Conservation (phyloP, 768 basidiomycete species). For the Lyophyllum shimeji region DNA sequence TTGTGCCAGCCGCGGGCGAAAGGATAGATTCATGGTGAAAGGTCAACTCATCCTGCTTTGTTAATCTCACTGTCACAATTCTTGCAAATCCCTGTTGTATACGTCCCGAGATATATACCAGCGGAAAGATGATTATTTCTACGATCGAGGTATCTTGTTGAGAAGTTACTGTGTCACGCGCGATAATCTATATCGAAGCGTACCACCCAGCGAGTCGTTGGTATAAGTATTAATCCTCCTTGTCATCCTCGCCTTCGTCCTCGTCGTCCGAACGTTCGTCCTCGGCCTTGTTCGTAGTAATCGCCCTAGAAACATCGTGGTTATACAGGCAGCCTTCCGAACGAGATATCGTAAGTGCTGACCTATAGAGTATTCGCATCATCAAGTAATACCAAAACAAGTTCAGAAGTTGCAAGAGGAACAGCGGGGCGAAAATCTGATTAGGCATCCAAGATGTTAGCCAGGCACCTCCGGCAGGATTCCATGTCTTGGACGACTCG, state of each 20-base stretch:
- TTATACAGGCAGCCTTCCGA: neutral
- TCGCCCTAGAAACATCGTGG: conserved; percentile 41
- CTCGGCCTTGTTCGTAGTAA: conserved; percentile 43
- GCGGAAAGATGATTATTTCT: neutral
- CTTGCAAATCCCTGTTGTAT: neutral
- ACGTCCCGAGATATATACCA: neutral
- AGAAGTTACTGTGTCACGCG: neutral
- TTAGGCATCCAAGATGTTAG: conserved; percentile 77
- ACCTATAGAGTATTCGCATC: conserved; percentile 74
- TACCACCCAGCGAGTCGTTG: neutral
- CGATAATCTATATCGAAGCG: neutral
- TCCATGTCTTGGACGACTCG: conserved; percentile 55
- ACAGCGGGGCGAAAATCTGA: conserved; percentile 75
- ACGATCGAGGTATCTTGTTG: too few species aligned
- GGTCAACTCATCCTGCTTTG: neutral
- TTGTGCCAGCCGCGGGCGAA: conserved; percentile 27
- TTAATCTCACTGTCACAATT: neutral
- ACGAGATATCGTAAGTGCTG: conserved; percentile 24
- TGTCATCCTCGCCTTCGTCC: conserved; percentile 44
- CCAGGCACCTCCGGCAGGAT: conserved; percentile 63
- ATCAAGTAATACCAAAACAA: conserved; percentile 94
- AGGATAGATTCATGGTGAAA: conserved; percentile 12
- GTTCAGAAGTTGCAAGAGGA: conserved; percentile 80
- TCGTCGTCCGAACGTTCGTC: conserved; percentile 87
- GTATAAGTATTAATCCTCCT: conserved; percentile 22